Evolutionary conservation across 2,329 filamentous ascomycete genomes (phyloP), one percentile per base, ranked within the genome.

Genomic region (Chaetomium globosum): DNA sequence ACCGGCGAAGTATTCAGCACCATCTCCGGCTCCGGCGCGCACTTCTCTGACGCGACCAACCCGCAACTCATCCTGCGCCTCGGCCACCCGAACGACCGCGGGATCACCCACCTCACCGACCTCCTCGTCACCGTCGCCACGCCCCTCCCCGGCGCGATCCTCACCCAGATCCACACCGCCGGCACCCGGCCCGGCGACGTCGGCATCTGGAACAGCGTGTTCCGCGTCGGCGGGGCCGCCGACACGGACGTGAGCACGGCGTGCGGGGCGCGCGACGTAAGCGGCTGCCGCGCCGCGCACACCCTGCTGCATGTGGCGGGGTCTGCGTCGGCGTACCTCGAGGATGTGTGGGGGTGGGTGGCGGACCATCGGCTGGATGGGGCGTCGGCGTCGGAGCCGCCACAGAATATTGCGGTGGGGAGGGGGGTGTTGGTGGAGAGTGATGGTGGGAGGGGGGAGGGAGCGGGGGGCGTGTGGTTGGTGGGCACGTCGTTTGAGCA

Each of bases 121-220:
- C 83, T 89, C 74, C 81, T 90, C 48, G 80, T 91, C 43, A 82
- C 83, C 67, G 87, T 87, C 1, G 79, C 82, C 65, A 87, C 87
- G 8, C 80, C 84, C 16, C 80, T 86, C 12, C 79, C 83, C n/a
- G 86, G 87, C 48, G 85, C 87, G 2, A 82, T 88, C 8, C 76
- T 90, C n/a, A 80, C 90, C 8, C 72, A 77, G 63, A 75, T 78
- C 59, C 75, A 78, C 70, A 76, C 76, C 67, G 75, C 74, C 3
- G 74, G 74, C 12, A 63, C 67, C 3, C 58, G 9, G 2, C 65
- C 76, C 0, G 76, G 75, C 21, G 71, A 83, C 54, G 83, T 85
- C 7, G 82, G 77, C 3, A 73, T 85, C 62, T 83, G 76, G 78
- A 80, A 81, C 71, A 79, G 76, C 5, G 72, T 81, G 58, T 73